These are phyloP conservation scores for Kwoniella dendrophila DNA, from an alignment of 768 basidiomycete species.

Conservation along the genomic window DNA sequence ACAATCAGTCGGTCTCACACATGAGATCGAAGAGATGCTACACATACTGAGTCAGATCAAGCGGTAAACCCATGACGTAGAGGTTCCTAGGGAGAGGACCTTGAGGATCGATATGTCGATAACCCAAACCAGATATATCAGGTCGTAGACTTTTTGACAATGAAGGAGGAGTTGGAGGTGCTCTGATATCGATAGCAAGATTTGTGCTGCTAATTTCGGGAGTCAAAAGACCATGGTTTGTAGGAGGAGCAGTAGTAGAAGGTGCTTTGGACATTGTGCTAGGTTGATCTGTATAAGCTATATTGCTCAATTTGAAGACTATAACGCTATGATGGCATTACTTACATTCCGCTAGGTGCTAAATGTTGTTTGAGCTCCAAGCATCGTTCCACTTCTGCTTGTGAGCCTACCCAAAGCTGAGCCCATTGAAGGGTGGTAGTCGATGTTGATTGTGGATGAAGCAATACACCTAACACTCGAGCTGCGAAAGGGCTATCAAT, in stretches of 20 bases:
- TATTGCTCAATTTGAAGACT: not conserved
- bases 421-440: conserved; percentile 35
- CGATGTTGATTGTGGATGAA: conserved; percentile 22
- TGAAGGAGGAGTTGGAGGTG: conserved; percentile 16
- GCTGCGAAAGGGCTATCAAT: conserved; percentile 5
- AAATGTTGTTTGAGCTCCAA: conserved; percentile 20
- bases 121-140: conserved; percentile 17
- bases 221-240: conserved; percentile 9
- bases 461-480: conserved; percentile 31
- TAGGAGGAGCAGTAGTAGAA: not conserved
- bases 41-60: conserved; percentile 42
- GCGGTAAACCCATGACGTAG: conserved; percentile 42
- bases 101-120: conserved; percentile 27
- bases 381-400: conserved; percentile 30
- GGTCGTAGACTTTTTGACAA: conserved; percentile 4
- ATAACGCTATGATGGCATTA: not conserved
- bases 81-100: conserved; percentile 41
- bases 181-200: conserved; percentile 7
- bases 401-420: conserved; percentile 34
- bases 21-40: not conserved
- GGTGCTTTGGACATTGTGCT: conserved; percentile 20
- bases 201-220: not conserved
- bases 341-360: conserved; percentile 33
- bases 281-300: not conserved
- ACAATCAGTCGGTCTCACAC: not conserved